Base-by-base conservation (phyloP, 306 rosid genomes). In the Castanopsis chinensis region DNA sequence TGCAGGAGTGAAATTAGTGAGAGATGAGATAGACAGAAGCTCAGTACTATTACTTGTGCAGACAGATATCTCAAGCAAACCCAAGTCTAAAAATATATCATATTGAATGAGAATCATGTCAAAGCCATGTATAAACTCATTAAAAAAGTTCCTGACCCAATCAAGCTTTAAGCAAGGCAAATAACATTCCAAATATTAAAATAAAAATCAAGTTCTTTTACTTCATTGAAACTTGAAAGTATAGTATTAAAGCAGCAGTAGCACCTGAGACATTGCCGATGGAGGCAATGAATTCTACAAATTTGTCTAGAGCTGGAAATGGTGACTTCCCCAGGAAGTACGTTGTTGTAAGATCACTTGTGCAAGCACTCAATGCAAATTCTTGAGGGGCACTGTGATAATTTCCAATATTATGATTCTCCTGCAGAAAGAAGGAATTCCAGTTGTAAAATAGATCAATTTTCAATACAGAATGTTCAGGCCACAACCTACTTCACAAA, bases 301-400 rank as follows among this genome's bases (percentile, higher is more conserved):
- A 94, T 65, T 78, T 77, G 75, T 94, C 97, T 80, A 94, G 80
- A 85, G 79, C 86, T 60, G 95, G 95, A 78, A 92, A 88, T 68
- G 99, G 97, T 59, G 99, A 94, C 74, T 82, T 91, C 49, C 95
- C 97, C 81, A 84, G 75, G 43, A 89, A 86, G 89, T 85, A 94
- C 21, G 97, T 75, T 41, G 89, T 58, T 73, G 97, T 85, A 87
- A 78, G 73, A 71, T 88, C 91, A 63, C 79, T 86, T 75, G 78
- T 64, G 78, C 85, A 79, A 61, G 85, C 77, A 81, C 55, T 80
- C 76, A 76, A 69, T 33, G 88, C 67, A 78, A 71, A 68, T 78
- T 86, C 89, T 64, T 76, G 78, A 64, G 86, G 80, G 60, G 49
- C 37, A 75, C 84, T 80, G 77, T 20, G 69, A 76, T 57, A 72